Conservation (phyloP, 2,329 filamentous ascomycete species). For the Hypoxylon sp. region DNA sequence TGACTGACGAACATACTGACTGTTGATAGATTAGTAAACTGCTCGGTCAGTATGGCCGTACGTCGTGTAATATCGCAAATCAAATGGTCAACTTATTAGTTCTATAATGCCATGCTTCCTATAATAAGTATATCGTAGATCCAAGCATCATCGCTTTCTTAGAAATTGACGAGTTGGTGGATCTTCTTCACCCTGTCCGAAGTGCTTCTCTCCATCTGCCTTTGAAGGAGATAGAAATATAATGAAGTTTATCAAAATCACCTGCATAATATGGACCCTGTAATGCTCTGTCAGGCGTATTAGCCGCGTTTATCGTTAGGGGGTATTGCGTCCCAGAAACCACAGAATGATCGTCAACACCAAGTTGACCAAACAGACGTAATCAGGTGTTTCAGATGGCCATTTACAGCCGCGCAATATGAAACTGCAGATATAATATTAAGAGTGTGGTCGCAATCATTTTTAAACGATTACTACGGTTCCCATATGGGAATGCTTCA, state of each 20-base stretch:
- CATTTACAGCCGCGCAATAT: background rate
- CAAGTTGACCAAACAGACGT: background rate
- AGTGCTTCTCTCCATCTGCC: too few species aligned
- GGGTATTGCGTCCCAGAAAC: background rate
- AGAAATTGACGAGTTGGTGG: too few species aligned
- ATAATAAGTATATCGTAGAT: too few species aligned
- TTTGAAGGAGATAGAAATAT: too few species aligned
- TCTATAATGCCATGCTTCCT: too few species aligned
- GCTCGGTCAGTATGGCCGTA: too few species aligned
- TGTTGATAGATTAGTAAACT: too few species aligned
- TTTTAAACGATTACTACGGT: conserved; percentile 8
- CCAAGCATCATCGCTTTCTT: too few species aligned
- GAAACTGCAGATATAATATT: background rate
- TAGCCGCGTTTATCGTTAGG: background rate
- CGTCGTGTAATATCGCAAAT: too few species aligned
- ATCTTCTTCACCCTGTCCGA: too few species aligned
- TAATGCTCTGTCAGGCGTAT: background rate
- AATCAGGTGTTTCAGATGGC: conserved; percentile 5
- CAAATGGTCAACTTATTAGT: too few species aligned
- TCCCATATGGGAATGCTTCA: conserved; percentile 9
- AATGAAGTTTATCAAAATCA: background rate
- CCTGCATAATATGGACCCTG: background rate
- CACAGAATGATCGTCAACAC: background rate
- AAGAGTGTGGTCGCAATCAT: background rate
- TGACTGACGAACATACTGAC: too few species aligned